Percentiles rank a stretch among this genome's conserved stretches.
Evolutionary conservation across 345 rosid genomes (phyloP).

Genomic region (sweet orange (Citrus sinensis)): DVS_A1.0 CM039162.1:21589001-21589500

Average conservation of each 20-base stretch:
- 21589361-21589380: conserved; percentile 83
- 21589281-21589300: conserved; percentile 30
- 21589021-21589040: conserved; percentile 51
- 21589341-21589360: conserved; percentile 48
- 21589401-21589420: conserved; percentile 80
- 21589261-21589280: neutral
- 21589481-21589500: conserved; percentile 32
- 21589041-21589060: conserved; percentile 70
- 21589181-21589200: conserved; percentile 79
- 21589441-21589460: conserved; percentile 61
- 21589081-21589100: conserved; percentile 48
- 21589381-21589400: conserved; percentile 66
- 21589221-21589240: conserved; percentile 40
- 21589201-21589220: conserved; percentile 81
- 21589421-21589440: conserved; percentile 52
- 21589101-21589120: conserved; percentile 48
- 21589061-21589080: conserved; percentile 44
- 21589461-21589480: conserved; percentile 53
- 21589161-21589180: conserved; percentile 9
- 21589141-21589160: conserved; percentile 26
- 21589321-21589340: conserved; percentile 41
- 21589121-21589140: conserved; percentile 85
- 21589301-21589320: conserved; percentile 44
- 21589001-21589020: conserved; percentile 52
- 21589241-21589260: neutral